Evolutionary conservation across 257 asterid species (phyloP).

Genomic region (Leonotis leonurus): DNA sequence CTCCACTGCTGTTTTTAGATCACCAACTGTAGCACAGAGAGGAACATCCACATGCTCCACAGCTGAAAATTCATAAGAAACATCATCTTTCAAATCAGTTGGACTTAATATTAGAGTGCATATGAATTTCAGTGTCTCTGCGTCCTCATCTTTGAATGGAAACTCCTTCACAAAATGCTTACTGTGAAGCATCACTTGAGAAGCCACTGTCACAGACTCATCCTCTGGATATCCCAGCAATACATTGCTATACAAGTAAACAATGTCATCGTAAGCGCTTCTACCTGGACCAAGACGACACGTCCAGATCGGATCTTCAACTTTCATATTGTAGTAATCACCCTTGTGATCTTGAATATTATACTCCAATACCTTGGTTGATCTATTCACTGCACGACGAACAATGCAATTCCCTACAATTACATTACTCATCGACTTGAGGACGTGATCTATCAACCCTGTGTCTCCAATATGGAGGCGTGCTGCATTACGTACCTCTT

Average conservation of each 20-base stretch:
- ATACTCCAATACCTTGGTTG: conserved; percentile 63
- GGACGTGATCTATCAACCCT: conserved; percentile 80
- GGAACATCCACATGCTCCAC: conserved; percentile 60
- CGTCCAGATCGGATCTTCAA: conserved; percentile 8
- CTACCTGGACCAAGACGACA: conserved; percentile 18
- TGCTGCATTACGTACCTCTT: conserved; percentile 93
- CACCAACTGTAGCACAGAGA: conserved; percentile 62
- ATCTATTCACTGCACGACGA: conserved; percentile 52
- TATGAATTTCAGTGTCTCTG: conserved; percentile 56
- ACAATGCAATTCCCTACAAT: conserved; percentile 52
- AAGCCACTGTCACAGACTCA: conserved; percentile 29
- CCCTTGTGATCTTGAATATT: conserved; percentile 49
- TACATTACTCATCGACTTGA: conserved; percentile 79
- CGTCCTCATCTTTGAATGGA: conserved; percentile 69
- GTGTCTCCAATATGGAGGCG: conserved; percentile 88
- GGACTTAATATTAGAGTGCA: conserved; percentile 39
- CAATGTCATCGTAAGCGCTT: conserved; percentile 35
- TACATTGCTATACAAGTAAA: conserved; percentile 38
- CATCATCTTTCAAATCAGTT: conserved; percentile 19
- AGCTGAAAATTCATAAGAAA: conserved; percentile 24
- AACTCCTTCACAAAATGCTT: conserved; percentile 80
- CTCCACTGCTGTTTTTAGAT: conserved; percentile 50
- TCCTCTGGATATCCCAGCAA: conserved; percentile 36
- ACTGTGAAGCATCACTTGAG: conserved; percentile 45
- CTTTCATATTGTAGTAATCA: conserved; percentile 9